These are phyloP conservation scores for Lasiosphaeriaceae sp. DNA, from an alignment of 495 filamentous ascomycete species.

Conservation along the genomic window DNA sequence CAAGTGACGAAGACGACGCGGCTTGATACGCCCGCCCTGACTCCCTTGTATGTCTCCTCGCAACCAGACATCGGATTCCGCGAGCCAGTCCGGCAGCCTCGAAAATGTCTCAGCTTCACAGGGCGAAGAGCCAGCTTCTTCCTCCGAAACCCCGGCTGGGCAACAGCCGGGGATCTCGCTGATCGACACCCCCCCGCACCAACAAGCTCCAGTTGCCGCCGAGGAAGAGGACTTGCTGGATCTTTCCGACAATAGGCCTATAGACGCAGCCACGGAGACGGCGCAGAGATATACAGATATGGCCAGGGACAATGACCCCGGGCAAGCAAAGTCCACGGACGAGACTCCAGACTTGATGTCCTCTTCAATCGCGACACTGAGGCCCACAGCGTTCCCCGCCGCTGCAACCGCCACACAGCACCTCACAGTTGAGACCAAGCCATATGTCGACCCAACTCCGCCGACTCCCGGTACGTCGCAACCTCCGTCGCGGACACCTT, in stretches of 20 bases:
- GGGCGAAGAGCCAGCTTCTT: conserved; percentile 13
- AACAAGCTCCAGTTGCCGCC: neutral
- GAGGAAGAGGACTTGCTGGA: conserved; percentile 17
- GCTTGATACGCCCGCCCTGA: neutral
- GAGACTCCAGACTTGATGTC: conserved; percentile 42
- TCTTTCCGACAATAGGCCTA: neutral
- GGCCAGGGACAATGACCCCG: neutral
- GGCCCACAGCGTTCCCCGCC: conserved; percentile 33
- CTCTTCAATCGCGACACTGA: conserved; percentile 50
- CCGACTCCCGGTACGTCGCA: conserved; percentile 52
- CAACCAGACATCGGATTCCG: conserved; percentile 15
- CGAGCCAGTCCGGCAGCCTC: conserved; percentile 18
- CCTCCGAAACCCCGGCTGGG: neutral
- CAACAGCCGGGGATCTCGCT: neutral
- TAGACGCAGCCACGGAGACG: neutral
- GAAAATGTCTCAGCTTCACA: conserved; percentile 11
- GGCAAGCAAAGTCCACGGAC: conserved; percentile 9
- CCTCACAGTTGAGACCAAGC: conserved; percentile 35
- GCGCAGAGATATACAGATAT: neutral
- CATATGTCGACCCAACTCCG: conserved; percentile 63
- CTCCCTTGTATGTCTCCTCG: conserved; percentile 33
- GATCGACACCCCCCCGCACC: neutral
- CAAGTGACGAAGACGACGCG: too few relatives aligned
- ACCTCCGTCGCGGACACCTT: conserved; percentile 48
- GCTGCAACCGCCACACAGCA: conserved; percentile 34